A percentile compares a stretch with the other conserved stretches of the same genome.
These are phyloP conservation scores for Pichia ethanolica DNA, from an alignment of 805 yeast species.

Conservation along the genomic window DNA sequence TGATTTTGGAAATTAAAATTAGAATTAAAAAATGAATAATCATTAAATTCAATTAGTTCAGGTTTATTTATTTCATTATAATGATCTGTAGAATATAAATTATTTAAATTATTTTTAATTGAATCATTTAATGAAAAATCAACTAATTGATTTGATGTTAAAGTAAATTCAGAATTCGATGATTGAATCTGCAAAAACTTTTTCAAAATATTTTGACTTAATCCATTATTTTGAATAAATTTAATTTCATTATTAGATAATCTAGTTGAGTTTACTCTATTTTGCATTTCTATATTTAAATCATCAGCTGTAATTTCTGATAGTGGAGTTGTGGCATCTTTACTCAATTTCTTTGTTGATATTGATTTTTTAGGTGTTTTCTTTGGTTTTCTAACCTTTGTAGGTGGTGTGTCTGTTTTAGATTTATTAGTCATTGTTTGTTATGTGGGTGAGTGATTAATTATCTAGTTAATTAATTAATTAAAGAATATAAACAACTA, in stretches of 20 bases:
- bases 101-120: background rate
- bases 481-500: too few relatives aligned
- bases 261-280: too few relatives aligned
- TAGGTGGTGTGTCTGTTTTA: too few relatives aligned
- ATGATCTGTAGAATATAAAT: background rate
- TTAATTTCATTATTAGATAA: background rate
- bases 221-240: conserved; percentile 1
- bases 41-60: conserved; percentile 3
- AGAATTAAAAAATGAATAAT: background rate
- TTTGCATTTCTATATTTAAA: too few relatives aligned
- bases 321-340: too few relatives aligned
- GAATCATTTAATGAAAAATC: background rate
- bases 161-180: background rate
- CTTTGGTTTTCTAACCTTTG: too few relatives aligned
- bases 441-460: too few relatives aligned
- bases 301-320: too few relatives aligned
- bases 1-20: conserved; percentile 7
- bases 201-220: background rate
- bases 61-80: background rate
- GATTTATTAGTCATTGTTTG: too few relatives aligned
- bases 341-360: too few relatives aligned
- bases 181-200: background rate
- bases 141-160: background rate
- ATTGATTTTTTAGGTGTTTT: too few relatives aligned
- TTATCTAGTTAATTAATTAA: too few relatives aligned